These are phyloP conservation scores for Quercus berberidifolia DNA, from an alignment of 306 rosid genomes.

Conservation along the genomic window DNA sequence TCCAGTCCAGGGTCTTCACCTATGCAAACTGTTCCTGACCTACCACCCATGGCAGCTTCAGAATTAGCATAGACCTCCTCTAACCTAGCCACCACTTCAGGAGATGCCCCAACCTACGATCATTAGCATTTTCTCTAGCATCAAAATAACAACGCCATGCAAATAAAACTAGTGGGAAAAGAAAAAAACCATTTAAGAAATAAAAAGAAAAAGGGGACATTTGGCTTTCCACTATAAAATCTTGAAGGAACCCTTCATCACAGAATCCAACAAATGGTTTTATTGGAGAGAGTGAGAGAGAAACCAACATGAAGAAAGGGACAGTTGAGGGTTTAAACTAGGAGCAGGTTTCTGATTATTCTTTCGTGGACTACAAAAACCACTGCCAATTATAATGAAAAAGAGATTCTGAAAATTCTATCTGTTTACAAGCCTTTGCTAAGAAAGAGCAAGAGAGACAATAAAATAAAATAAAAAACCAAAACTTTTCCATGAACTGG, in stretches of 20 bases:
- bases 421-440: background rate
- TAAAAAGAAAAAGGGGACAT: background rate
- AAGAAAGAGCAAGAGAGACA: background rate
- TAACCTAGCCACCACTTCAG: constrained; percentile 40
- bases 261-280: background rate
- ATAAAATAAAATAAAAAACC: no score
- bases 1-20: constrained; percentile 42
- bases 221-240: background rate
- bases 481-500: no score
- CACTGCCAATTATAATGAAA: background rate
- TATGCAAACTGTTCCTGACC: background rate
- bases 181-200: background rate
- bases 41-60: constrained; percentile 3
- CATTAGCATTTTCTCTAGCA: background rate
- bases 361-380: background rate
- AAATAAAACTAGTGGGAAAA: background rate
- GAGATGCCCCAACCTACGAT: constrained; percentile 44
- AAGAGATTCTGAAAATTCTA: background rate
- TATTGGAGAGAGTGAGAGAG: background rate
- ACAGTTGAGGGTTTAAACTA: background rate
- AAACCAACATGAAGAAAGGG: background rate
- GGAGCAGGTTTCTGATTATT: background rate
- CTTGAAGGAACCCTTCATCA: background rate
- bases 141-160: background rate
- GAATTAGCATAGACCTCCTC: constrained; percentile 22